Conservation (phyloP, 768 basidiomycete genomes). For the Agaricus bisporus region DNA sequence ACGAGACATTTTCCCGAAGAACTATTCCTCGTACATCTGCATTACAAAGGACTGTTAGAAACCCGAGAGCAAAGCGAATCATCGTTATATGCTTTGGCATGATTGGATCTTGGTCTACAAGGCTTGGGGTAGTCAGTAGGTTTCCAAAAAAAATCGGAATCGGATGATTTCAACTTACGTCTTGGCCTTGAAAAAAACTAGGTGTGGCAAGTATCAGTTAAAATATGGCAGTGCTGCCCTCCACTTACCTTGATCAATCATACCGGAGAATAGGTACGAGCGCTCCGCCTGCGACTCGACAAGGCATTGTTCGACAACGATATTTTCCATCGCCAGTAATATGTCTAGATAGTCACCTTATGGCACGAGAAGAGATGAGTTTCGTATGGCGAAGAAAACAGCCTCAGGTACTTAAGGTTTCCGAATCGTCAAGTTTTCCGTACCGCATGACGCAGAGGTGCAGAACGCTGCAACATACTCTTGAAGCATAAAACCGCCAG, state of each 20-base stretch:
- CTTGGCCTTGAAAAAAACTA: conserved; percentile 5
- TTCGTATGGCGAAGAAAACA: not conserved
- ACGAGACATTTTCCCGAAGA: conserved; percentile 10
- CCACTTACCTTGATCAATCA: not conserved
- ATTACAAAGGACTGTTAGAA: conserved; percentile 7
- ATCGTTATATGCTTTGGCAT: not conserved
- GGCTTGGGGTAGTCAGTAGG: not conserved
- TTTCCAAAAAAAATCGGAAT: not conserved
- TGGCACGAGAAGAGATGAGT: not conserved
- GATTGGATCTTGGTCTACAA: not conserved
- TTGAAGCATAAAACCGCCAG: not conserved
- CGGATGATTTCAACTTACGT: not conserved
- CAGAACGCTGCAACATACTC: not conserved
- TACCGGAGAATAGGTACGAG: not conserved
- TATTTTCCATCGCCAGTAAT: not conserved
- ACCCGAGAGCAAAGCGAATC: conserved; percentile 8
- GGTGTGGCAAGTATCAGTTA: not conserved
- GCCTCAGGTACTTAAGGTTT: not conserved
- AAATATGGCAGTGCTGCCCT: not conserved
- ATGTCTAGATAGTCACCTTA: not conserved
- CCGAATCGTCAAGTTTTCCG: not conserved
- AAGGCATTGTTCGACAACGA: not conserved
- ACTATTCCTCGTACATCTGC: conserved; percentile 1
- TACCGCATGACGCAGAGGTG: not conserved
- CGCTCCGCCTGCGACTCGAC: conserved; percentile 1